Conservation (phyloP, 495 filamentous ascomycete species). For the Aspergillus egyptiacus region DNA sequence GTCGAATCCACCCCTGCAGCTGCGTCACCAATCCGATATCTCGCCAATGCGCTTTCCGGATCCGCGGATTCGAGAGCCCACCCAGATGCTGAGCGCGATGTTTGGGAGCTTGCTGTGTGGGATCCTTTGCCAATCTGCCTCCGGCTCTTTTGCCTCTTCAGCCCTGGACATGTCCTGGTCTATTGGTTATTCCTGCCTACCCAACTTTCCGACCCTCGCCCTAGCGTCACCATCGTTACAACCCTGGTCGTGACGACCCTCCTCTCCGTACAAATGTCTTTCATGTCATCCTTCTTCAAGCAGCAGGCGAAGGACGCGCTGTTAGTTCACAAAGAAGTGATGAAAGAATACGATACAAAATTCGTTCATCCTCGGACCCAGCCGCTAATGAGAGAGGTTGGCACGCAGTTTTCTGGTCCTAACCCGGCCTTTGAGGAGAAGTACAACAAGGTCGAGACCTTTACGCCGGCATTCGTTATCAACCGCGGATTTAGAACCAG, state of each 20-base stretch:
- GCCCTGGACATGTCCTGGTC: constrained; percentile 82
- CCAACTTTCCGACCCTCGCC: constrained; percentile 63
- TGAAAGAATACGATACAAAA: constrained; percentile 94
- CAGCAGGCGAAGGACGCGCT: constrained; percentile 81
- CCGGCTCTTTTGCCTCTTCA: constrained; percentile 83
- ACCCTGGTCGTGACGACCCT: constrained; percentile 64
- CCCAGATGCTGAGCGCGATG: constrained; percentile 77
- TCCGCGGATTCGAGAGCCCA: constrained; percentile 71
- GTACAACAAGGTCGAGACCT: constrained; percentile 55
- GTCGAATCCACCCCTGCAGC: constrained; percentile 81
- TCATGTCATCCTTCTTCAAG: constrained; percentile 62
- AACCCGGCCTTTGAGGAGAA: constrained; percentile 42
- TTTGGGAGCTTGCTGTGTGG: constrained; percentile 94
- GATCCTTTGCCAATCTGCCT: constrained; percentile 81
- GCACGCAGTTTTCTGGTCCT: constrained; percentile 57
- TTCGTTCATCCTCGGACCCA: constrained; percentile 87
- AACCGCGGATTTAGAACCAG: constrained; percentile 77
- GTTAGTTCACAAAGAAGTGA: constrained; percentile 81
- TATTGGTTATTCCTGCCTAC: constrained; percentile 85
- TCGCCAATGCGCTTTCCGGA: constrained; percentile 59
- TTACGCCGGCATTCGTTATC: constrained; percentile 71
- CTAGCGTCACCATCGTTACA: constrained; percentile 78
- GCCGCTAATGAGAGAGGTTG: constrained; percentile 74
- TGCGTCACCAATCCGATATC: constrained; percentile 70
- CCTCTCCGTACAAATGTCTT: constrained; percentile 69